Base-by-base conservation (phyloP, 2,329 filamentous ascomycete species). In the Hortaea werneckii region DNA sequence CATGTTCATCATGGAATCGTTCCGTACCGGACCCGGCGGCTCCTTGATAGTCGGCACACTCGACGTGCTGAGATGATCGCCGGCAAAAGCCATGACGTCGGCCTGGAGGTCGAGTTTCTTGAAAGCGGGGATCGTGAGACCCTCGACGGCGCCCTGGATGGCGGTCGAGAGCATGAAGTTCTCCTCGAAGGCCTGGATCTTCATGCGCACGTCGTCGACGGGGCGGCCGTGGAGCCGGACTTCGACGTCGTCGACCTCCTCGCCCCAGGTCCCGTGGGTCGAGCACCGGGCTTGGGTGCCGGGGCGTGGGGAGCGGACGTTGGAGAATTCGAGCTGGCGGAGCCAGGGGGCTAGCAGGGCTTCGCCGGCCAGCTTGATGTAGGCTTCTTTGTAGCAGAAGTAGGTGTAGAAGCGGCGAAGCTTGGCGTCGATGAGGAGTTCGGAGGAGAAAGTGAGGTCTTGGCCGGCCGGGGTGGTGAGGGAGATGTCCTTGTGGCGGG, bases 361-460 rank as follows among this genome's bases (percentile, higher is more conserved):
- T 57, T 89, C 83, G 27, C 85, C 85, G 29, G 83, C 85, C 68
- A 90, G 80, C 75, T 89, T 90, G 64, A 89, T 80, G 61, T 86
- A 89, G 1, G 84, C 81, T 67, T 90, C 85, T 55, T 86, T 80
- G 62, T 87, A 74, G 62, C 82, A 86, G 82, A 85, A 90, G 48
- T 84, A 77, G 1, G 83, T 76, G 61, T 88, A 90, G 60, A 90
- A 90, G 44, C 76, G 73, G 5, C 83, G 73, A 27, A 89, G 68
- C 58, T 80, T 81, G 20, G 68, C 73, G 49, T 83, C 80, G 12
- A 77, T 67, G n/a, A 78, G 49, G 0, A 69, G 45, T 34, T 73
- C 67, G 2, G 66, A 69, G 32, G 59, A 62, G 49, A 75, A 67
- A 1, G 41, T 56, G 54, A 57, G 53, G 6, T 61, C 55, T 29